These are phyloP conservation scores for Cladosporium colombiae DNA, from an alignment of 2,329 filamentous ascomycete genomes.

Conservation along the genomic window DNA sequence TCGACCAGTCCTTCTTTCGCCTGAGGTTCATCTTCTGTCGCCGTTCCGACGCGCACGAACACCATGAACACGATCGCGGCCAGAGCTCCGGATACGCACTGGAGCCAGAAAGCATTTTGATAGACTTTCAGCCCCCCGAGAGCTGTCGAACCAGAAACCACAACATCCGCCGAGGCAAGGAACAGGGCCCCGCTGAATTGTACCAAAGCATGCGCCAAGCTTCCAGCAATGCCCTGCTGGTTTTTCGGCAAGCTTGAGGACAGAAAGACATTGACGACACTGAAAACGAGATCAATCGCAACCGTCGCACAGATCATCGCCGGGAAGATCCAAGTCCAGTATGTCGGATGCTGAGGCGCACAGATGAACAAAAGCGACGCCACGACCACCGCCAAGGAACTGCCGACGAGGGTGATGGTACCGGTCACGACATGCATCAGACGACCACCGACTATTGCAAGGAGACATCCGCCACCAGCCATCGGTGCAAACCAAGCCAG, in stretches of 20 bases:
- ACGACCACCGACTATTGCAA: slow-evolving; percentile 64
- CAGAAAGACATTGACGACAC: slow-evolving; percentile 71
- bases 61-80: too few species aligned
- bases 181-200: slow-evolving; percentile 73
- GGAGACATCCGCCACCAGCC: slow-evolving; percentile 65
- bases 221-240: slow-evolving; percentile 71
- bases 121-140: slow-evolving; percentile 56
- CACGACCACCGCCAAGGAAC: slow-evolving; percentile 60
- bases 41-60: too few species aligned
- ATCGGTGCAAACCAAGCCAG: slow-evolving; percentile 71
- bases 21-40: too few species aligned
- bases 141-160: slow-evolving; percentile 50
- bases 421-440: slow-evolving; percentile 68
- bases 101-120: slow-evolving; percentile 67
- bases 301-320: slow-evolving; percentile 69
- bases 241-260: slow-evolving; percentile 68
- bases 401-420: slow-evolving; percentile 62
- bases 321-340: slow-evolving; percentile 76
- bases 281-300: slow-evolving; percentile 74
- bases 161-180: slow-evolving; percentile 69
- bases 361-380: slow-evolving; percentile 64
- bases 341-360: slow-evolving; percentile 56
- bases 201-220: slow-evolving; percentile 68
- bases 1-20: too few species aligned
- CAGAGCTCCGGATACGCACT: slow-evolving; percentile 54